These are phyloP conservation scores for Brassica cretica DNA, from an alignment of 345 rosid genomes.

Conservation along the genomic window DNA sequence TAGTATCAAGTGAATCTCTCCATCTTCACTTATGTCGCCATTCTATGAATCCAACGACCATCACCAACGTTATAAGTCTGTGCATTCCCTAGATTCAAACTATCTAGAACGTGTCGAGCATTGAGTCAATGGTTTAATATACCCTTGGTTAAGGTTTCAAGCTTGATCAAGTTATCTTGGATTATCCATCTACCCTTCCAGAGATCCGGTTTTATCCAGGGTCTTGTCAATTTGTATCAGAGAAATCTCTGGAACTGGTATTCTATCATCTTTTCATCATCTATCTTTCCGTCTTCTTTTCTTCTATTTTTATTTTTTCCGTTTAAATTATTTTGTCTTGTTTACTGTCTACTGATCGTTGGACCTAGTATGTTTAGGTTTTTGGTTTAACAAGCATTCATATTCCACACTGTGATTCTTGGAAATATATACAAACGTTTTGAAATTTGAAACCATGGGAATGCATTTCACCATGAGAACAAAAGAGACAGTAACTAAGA, in stretches of 20 bases:
- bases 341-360: background rate
- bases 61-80: too few relatives aligned
- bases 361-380: background rate
- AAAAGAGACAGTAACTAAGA: constrained; percentile 14
- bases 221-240: too few relatives aligned
- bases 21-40: too few relatives aligned
- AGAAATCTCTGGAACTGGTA: too few relatives aligned
- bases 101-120: background rate
- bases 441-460: constrained; percentile 2
- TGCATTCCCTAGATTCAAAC: too few relatives aligned
- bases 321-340: too few relatives aligned
- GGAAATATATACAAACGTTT: constrained; percentile 16
- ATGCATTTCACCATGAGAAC: constrained; percentile 19
- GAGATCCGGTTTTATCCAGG: background rate
- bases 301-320: too few relatives aligned
- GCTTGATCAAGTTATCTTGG: background rate
- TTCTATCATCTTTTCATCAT: too few relatives aligned
- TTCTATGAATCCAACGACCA: too few relatives aligned
- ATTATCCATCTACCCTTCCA: background rate
- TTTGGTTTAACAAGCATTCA: background rate
- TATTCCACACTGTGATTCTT: background rate
- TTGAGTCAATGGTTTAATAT: background rate
- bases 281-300: too few relatives aligned
- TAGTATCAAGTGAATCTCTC: too few relatives aligned
- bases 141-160: background rate